These are phyloP conservation scores for Daldinia eschscholtzii DNA, from an alignment of 2,329 filamentous ascomycete species.

Conservation along the genomic window DNA sequence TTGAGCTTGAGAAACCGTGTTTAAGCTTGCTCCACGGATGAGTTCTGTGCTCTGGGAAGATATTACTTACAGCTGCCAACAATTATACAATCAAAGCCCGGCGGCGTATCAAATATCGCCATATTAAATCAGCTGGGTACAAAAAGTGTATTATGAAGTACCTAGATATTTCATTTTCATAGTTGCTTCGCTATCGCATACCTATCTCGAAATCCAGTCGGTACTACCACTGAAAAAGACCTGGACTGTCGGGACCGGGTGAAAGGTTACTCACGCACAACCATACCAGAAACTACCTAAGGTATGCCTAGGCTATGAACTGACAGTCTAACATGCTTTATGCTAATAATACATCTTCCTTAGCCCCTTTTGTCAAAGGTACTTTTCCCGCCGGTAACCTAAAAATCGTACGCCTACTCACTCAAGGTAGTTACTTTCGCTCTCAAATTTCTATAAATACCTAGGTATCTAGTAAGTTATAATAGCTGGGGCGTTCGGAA, in stretches of 20 bases:
- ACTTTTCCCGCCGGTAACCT: not conserved
- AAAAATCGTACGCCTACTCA: not conserved
- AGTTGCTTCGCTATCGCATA: not conserved
- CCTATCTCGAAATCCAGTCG: not conserved
- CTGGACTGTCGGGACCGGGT: not conserved
- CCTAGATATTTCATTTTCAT: not conserved
- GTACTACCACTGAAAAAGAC: not conserved
- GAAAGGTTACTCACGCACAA: not conserved
- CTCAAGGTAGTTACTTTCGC: not conserved
- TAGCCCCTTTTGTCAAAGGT: not conserved
- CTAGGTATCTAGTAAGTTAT: not conserved
- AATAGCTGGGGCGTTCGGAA: not conserved
- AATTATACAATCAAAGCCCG: not conserved
- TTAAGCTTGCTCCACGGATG: constrained; percentile 3
- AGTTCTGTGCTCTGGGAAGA: not conserved
- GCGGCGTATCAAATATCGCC: not conserved
- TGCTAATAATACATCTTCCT: not conserved
- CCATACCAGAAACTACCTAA: not conserved
- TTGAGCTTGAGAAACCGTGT: constrained; percentile 1
- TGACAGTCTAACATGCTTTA: not conserved
- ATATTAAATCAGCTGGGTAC: not conserved
- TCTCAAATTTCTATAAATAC: not conserved
- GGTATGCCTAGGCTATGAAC: not conserved
- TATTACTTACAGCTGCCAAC: not conserved
- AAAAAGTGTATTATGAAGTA: not conserved